Conservation (phyloP, 1,139 yeast species). For the Hyphopichia fennica region DNA sequence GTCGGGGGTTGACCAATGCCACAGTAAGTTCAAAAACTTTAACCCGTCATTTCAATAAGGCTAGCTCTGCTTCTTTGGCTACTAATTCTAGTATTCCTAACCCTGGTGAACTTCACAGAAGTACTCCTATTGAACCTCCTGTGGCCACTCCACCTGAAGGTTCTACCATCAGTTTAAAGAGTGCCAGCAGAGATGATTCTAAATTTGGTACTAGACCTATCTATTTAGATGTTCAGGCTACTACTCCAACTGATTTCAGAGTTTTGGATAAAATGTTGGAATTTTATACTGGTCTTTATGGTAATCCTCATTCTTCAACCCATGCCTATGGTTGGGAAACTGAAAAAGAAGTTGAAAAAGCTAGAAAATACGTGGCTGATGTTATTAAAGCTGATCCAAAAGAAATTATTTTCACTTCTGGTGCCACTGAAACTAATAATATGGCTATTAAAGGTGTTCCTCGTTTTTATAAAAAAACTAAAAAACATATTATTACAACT, state of each 20-base stretch:
- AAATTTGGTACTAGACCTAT: slow-evolving; percentile 77
- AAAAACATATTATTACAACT: slow-evolving; percentile 90
- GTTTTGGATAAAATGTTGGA: slow-evolving; percentile 92
- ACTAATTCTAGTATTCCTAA: slow-evolving; percentile 11
- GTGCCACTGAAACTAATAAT: slow-evolving; percentile 97
- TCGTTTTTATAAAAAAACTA: slow-evolving; percentile 83
- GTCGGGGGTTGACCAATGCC: background rate
- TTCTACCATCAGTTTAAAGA: slow-evolving; percentile 41
- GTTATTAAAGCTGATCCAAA: slow-evolving; percentile 93
- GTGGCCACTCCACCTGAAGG: slow-evolving; percentile 43
- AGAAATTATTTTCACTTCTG: slow-evolving; percentile 94
- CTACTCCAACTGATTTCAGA: slow-evolving; percentile 97
- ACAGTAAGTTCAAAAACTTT: background rate
- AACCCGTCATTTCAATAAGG: slow-evolving; percentile 8
- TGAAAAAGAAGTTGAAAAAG: slow-evolving; percentile 84
- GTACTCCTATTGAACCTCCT: slow-evolving; percentile 17
- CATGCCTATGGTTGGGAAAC: slow-evolving; percentile 99
- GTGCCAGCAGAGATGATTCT: slow-evolving; percentile 47
- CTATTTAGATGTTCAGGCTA: slow-evolving; percentile 93
- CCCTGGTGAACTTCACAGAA: slow-evolving; percentile 18
- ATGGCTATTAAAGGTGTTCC: slow-evolving; percentile 96
- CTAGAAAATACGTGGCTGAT: slow-evolving; percentile 78
- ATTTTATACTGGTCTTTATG: slow-evolving; percentile 90
- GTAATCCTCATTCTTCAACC: slow-evolving; percentile 96
- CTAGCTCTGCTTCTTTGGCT: slow-evolving; percentile 10